A percentile compares a stretch with the other conserved stretches of the same genome.
These are phyloP conservation scores for Starmerella ratchasimensis DNA, from an alignment of 805 yeast genomes.

Conservation along the genomic window DNA sequence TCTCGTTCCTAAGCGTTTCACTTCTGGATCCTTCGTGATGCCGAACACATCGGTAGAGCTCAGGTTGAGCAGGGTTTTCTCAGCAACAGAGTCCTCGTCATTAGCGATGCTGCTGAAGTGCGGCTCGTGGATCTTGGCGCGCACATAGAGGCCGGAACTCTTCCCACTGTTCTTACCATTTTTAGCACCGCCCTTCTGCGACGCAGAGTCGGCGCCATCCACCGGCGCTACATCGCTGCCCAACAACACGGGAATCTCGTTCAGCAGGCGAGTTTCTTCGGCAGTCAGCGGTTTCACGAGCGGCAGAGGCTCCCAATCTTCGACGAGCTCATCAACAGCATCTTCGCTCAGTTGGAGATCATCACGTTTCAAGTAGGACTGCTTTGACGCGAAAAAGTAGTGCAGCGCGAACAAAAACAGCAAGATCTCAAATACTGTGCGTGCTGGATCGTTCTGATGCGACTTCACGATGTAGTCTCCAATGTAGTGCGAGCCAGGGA, in stretches of 20 bases:
- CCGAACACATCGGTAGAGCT: constrained; percentile 61
- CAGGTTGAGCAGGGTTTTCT: constrained; percentile 43
- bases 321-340: constrained; percentile 71
- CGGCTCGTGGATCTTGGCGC: no score
- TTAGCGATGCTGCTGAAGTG: not conserved
- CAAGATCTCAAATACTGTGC: constrained; percentile 68
- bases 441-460: constrained; percentile 83
- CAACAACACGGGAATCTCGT: constrained; percentile 47
- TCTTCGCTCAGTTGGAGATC: constrained; percentile 36
- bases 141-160: no score
- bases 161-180: no score
- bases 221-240: constrained; percentile 39
- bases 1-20: constrained; percentile 41
- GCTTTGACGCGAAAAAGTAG: constrained; percentile 68
- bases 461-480: constrained; percentile 65
- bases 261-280: constrained; percentile 37
- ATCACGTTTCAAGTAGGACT: constrained; percentile 59
- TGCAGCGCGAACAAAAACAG: constrained; percentile 69
- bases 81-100: constrained; percentile 14
- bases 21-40: constrained; percentile 36
- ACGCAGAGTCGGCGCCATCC: constrained; percentile 18
- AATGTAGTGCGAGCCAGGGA: constrained; percentile 32
- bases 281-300: constrained; percentile 42
- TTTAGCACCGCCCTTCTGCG: constrained; percentile 1
- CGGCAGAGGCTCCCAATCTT: constrained; percentile 89